Conservation (phyloP, 1,284 basidiomycete species). For the Athelia sp. region DNA sequence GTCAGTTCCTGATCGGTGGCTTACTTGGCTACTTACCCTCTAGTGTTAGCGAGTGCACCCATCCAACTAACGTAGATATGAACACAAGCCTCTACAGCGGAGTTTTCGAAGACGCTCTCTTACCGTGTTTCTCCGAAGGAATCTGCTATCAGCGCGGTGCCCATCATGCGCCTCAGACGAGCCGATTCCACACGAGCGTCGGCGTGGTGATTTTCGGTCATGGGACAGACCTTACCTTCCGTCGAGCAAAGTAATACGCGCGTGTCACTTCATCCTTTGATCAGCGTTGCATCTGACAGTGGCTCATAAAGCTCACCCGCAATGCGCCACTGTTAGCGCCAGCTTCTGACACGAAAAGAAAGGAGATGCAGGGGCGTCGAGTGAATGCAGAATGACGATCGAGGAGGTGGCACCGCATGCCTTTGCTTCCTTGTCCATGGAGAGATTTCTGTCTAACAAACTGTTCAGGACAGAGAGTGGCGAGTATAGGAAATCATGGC, state of each 20-base stretch:
- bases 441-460: conserved; percentile 61
- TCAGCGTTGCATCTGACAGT: conserved; percentile 1
- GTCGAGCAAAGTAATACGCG: conserved; percentile 80
- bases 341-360: conserved; percentile 75
- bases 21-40: conserved; percentile 51
- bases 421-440: conserved; percentile 55
- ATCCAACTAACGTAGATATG: conserved; percentile 67
- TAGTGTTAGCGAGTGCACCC: conserved; percentile 91
- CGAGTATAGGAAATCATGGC: neutral
- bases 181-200: conserved; percentile 84
- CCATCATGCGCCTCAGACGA: conserved; percentile 86
- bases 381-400: conserved; percentile 82
- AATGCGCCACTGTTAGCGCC: conserved; percentile 86
- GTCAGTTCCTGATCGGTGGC: neutral
- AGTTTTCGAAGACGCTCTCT: conserved; percentile 10
- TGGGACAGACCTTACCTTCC: conserved; percentile 66
- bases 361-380: conserved; percentile 68
- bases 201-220: conserved; percentile 92
- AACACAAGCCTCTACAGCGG: conserved; percentile 3
- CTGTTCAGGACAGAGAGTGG: conserved; percentile 3
- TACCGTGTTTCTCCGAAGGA: conserved; percentile 92
- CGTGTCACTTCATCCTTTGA: conserved; percentile 64
- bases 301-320: conserved; percentile 55
- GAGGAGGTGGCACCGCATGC: conserved; percentile 87
- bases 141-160: conserved; percentile 86